phyloP scores from a whole-genome alignment of 176 grass and related monocot species.

The Pharus latifolius region DNA sequence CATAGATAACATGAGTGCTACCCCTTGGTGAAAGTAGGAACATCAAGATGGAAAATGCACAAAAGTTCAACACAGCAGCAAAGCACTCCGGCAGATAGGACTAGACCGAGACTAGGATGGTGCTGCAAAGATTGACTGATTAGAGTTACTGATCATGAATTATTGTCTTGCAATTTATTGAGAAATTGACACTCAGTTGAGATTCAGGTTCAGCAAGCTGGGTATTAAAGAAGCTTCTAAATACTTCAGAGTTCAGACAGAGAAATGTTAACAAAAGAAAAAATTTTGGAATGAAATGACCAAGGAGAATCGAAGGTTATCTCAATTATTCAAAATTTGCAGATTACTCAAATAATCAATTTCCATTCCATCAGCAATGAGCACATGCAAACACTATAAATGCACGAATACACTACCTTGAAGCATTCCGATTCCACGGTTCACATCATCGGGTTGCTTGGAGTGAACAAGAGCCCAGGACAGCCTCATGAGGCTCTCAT shows the following conservation, averaged over 20 bases:
- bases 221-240: no score
- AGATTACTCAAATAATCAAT: not conserved
- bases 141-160: no score
- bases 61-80: not conserved
- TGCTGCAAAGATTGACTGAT: not conserved
- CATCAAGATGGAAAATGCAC: not conserved
- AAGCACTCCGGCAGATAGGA: not conserved
- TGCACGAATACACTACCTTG: constrained; percentile 38
- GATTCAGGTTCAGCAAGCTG: no score
- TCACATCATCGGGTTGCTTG: constrained; percentile 69
- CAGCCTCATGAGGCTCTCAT: constrained; percentile 76
- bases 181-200: no score
- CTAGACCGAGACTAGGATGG: not conserved
- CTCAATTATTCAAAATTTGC: no score
- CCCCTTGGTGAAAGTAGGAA: not conserved
- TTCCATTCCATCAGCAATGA: not conserved
- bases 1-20: constrained; percentile 4
- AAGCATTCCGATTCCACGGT: constrained; percentile 91
- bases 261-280: constrained; percentile 1
- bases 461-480: constrained; percentile 94
- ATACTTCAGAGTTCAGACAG: no score
- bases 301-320: no score
- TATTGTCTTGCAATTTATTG: no score
- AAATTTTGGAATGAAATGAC: not conserved
- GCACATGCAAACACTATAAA: not conserved